Percentiles rank a stretch among this genome's conserved stretches.
These are phyloP conservation scores for Lasiodiplodia hormozganensis DNA, from an alignment of 2,329 filamentous ascomycete genomes.

Conservation along the genomic window DNA sequence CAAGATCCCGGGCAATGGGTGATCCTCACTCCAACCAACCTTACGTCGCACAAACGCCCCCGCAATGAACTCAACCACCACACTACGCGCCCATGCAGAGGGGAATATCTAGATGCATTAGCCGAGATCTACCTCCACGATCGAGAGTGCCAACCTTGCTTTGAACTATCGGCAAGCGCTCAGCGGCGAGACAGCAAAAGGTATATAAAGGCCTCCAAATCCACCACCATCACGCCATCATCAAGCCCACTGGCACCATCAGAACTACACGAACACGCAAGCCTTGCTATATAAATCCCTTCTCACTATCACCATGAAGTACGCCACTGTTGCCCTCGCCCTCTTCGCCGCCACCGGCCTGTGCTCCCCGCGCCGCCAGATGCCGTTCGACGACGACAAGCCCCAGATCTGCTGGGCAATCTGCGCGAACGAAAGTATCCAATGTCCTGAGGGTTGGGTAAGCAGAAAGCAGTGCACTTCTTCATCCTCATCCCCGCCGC, in stretches of 20 bases:
- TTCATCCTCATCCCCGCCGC: too few relatives aligned
- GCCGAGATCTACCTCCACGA: neutral
- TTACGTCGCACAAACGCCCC: neutral
- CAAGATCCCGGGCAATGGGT: neutral
- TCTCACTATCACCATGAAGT: neutral
- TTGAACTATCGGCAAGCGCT: neutral
- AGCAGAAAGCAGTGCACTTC: neutral
- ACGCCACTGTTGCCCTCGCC: slow-evolving; percentile 4
- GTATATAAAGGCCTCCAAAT: neutral
- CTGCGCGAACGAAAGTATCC: too few relatives aligned
- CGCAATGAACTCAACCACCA: neutral
- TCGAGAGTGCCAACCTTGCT: too few relatives aligned
- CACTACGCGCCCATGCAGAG: neutral
- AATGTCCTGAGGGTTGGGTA: neutral
- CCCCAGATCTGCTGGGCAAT: neutral
- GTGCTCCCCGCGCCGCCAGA: slow-evolving; percentile 7
- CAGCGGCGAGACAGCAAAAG: neutral
- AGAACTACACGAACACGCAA: neutral
- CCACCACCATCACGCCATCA: neutral
- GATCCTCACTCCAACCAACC: neutral
- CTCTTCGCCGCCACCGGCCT: slow-evolving; percentile 6
- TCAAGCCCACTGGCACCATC: neutral
- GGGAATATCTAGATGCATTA: neutral
- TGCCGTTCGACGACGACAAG: neutral
- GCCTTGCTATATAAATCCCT: neutral